Evolutionary conservation across 768 basidiomycete genomes (phyloP), one percentile per base, ranked within the genome.

Genomic region (Trichaptum fuscoviolaceum): DNA sequence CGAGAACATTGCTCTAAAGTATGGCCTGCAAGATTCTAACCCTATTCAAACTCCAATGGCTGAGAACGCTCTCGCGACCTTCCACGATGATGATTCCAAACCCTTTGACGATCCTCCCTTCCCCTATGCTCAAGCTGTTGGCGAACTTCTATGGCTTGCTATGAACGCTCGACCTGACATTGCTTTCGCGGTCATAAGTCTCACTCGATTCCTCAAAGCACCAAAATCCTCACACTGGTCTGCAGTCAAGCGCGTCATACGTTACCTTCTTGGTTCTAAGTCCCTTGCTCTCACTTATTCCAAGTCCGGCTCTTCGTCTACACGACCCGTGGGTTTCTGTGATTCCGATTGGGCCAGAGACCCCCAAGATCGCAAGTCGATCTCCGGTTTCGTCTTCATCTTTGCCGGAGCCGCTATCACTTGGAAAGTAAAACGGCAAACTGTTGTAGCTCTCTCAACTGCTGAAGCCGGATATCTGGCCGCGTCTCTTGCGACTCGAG

Each of bases 391-490:
- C 36, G 69, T 62, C 24, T 71, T 70, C 34, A 68, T 72, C 65
- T 57, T 79, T 10, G 76, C 74, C 36, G 73, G 74, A 18, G 73
- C 77, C 1, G 62, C 70, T 0, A 68, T 80, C 17, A 70, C 74
- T 26, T 80, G 79, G 76, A 67, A 65, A 15, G 73, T 77, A 1
- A 77, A 77, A 69, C 70, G 73, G 57, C 80, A 83, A 65, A 68
- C 71, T 1, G 71, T 78, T 26, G 70, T 80, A 7, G 72, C 76
- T 1, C 72, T 78, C 7, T 81, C 79, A 1, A 76, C 73, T 6
- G 71, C 71, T 10, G 79, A 83, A 70, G 78, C 82, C 1, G 79
- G 82, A 67, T 81, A 82, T 67, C 74, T 79, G 34, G 75, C 79
- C 0, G 61, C 71, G 6, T 68, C 73, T 5, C 69, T 77, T 61